These are phyloP conservation scores for Saturnispora diversa DNA, from an alignment of 805 yeast species.

Conservation along the genomic window DNA sequence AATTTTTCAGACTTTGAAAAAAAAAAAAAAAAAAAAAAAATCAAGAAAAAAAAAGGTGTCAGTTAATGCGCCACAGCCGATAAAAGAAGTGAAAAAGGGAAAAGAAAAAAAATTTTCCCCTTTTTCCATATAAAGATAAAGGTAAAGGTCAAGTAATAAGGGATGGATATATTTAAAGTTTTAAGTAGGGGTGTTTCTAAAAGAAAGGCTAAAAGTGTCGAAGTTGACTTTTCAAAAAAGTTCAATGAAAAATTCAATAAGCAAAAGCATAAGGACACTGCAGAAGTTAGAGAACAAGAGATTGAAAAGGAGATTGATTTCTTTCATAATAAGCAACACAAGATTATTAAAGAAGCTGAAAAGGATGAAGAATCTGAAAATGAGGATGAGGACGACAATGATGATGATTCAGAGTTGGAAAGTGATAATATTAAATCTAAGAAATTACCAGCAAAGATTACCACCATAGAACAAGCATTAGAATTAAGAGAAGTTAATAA, in stretches of 20 bases:
- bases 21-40: too few relatives aligned
- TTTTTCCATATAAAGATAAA: background rate
- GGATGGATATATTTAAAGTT: slow-evolving; percentile 84
- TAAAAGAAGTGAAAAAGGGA: too few relatives aligned
- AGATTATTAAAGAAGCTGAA: slow-evolving; percentile 16
- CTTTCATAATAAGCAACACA: slow-evolving; percentile 52
- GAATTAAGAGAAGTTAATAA: slow-evolving; percentile 50
- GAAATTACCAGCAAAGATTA: slow-evolving; percentile 29
- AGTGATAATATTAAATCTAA: background rate
- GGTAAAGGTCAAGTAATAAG: background rate
- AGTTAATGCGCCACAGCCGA: too few relatives aligned
- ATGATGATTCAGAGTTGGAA: slow-evolving; percentile 15
- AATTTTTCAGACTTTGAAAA: too few relatives aligned
- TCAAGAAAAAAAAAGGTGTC: too few relatives aligned
- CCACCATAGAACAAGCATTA: slow-evolving; percentile 50
- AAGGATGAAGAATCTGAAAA: slow-evolving; percentile 27
- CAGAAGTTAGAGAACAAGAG: slow-evolving; percentile 27
- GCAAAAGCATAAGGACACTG: slow-evolving; percentile 34
- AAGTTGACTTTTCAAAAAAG: slow-evolving; percentile 36
- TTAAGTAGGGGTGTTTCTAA: slow-evolving; percentile 80
- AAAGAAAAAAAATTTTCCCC: background rate
- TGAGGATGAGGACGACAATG: slow-evolving; percentile 26
- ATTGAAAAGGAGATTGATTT: slow-evolving; percentile 76
- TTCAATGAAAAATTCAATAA: slow-evolving; percentile 21
- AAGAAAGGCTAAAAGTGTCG: slow-evolving; percentile 43